Percentiles rank a stretch among this genome's conserved stretches.
Conservation (phyloP, 2,329 filamentous ascomycete species). For the Penicillium brevicompactum region DNA sequence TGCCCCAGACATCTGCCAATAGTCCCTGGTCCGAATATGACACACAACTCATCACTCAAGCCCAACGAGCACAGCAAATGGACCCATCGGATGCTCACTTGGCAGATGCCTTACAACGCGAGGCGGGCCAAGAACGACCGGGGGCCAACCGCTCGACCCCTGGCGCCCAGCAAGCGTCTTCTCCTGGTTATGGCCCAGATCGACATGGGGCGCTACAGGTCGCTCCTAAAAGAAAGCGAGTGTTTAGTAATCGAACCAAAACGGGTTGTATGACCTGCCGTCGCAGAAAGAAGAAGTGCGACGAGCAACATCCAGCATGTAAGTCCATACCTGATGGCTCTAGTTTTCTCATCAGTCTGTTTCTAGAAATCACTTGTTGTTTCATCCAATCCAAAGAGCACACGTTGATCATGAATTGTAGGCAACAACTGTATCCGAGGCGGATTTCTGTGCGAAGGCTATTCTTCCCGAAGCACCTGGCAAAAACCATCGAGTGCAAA, state of each 20-base stretch:
- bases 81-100: conserved; percentile 54
- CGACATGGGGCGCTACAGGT: conserved; percentile 41
- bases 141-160: conserved; percentile 38
- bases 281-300: conserved; percentile 94
- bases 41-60: conserved; percentile 47
- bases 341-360: conserved; percentile 3
- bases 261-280: conserved; percentile 93
- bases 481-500: conserved; percentile 74
- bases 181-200: conserved; percentile 36
- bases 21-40: conserved; percentile 43
- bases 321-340: conserved; percentile 42
- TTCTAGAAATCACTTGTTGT: conserved; percentile 9
- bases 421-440: conserved; percentile 89
- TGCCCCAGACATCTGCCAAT: conserved; percentile 30
- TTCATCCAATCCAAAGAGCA: conserved; percentile 8
- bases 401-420: conserved; percentile 38
- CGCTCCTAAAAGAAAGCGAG: conserved; percentile 50
- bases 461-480: conserved; percentile 77
- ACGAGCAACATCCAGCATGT: conserved; percentile 93
- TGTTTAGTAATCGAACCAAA: conserved; percentile 93
- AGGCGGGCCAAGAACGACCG: conserved; percentile 45
- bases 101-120: conserved; percentile 55
- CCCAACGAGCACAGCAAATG: conserved; percentile 48
- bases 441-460: conserved; percentile 88
- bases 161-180: conserved; percentile 35